Evolutionary conservation across 371 early-diverging fungal genomes (phyloP).

Genomic region (Batkoa obscura): DNA sequence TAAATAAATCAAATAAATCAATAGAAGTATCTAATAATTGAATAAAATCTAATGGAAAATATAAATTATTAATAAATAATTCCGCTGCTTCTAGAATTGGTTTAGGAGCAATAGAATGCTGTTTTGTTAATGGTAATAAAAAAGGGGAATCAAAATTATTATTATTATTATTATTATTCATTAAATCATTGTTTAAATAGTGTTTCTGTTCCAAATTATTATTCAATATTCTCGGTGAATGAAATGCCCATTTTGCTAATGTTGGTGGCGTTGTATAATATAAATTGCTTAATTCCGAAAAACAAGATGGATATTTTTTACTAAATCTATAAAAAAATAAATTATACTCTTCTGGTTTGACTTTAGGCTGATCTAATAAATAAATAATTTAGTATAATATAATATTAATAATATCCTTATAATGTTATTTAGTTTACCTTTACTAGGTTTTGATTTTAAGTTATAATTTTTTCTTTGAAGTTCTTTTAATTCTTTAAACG

Average conservation of each 20-base stretch:
- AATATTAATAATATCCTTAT: neutral
- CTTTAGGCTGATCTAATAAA: neutral
- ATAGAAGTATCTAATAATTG: neutral
- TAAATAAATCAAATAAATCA: neutral
- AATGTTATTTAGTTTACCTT: no score
- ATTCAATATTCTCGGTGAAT: no score
- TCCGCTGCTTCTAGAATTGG: neutral
- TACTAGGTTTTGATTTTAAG: neutral
- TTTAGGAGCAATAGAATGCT: no score
- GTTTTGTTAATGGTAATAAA: neutral
- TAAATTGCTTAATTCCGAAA: no score
- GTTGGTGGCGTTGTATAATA: no score
- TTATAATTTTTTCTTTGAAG: neutral
- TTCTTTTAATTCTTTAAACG: neutral
- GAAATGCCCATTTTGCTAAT: no score
- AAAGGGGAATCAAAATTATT: neutral
- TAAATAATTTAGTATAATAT: neutral
- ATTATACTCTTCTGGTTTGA: constrained; percentile 3
- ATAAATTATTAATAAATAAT: neutral
- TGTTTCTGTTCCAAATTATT: no score
- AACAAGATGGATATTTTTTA: constrained; percentile 2
- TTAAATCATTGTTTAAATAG: no score
- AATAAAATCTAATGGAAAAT: neutral
- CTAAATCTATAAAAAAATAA: neutral
- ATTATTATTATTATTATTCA: neutral